phyloP scores from a whole-genome alignment of 2,329 filamentous ascomycete genomes.

The Lasiodiplodia hormozganensis region DNA sequence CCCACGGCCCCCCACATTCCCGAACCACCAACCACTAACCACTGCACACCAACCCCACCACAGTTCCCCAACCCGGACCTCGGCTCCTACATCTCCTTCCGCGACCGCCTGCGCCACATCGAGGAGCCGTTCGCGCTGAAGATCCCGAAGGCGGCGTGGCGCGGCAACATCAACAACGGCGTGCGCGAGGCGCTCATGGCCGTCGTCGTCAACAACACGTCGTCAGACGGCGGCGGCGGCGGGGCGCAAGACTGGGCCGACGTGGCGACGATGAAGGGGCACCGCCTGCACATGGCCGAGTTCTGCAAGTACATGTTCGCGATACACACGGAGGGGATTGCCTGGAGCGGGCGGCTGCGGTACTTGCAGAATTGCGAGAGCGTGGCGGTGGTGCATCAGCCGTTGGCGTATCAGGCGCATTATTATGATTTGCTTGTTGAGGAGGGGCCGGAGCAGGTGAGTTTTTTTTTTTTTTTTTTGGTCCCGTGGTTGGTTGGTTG shows the following conservation, averaged over 20 bases:
- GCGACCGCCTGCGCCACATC: conserved; percentile 19
- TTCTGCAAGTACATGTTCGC: conserved; percentile 35
- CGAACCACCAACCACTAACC: background rate
- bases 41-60: background rate
- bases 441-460: conserved; percentile 43
- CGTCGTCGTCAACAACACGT: conserved; percentile 34
- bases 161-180: conserved; percentile 40
- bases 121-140: conserved; percentile 36
- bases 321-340: conserved; percentile 36
- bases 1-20: background rate
- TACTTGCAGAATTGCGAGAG: conserved; percentile 47
- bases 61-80: conserved; percentile 26
- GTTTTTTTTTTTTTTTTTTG: background rate
- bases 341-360: conserved; percentile 42
- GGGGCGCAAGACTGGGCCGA: too few species aligned
- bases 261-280: conserved; percentile 34
- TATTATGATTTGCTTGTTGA: conserved; percentile 55
- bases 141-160: conserved; percentile 39
- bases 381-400: conserved; percentile 58
- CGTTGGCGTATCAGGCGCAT: conserved; percentile 57
- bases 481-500: background rate
- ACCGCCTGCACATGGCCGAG: conserved; percentile 36
- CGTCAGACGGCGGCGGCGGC: background rate
- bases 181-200: conserved; percentile 36
- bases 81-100: conserved; percentile 32